These are phyloP conservation scores for Rhodocollybia butyracea DNA, from an alignment of 768 basidiomycete genomes.

Conservation along the genomic window DNA sequence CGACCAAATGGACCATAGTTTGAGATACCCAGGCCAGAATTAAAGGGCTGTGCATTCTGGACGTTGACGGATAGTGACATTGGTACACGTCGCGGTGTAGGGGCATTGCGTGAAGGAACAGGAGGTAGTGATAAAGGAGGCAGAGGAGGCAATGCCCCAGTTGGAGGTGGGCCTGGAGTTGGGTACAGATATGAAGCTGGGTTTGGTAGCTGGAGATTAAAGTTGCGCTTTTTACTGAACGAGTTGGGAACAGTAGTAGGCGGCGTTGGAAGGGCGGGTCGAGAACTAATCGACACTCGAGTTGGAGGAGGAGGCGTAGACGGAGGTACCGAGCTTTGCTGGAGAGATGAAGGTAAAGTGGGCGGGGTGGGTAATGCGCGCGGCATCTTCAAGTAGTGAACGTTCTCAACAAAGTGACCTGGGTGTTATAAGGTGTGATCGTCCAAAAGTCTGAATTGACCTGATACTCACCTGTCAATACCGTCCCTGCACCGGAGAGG, in stretches of 20 bases:
- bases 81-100: background rate
- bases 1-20: no score
- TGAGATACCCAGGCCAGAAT: background rate
- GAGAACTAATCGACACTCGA: background rate
- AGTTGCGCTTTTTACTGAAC: conserved; percentile 5
- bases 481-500: no score
- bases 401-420: no score
- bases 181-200: background rate
- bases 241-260: background rate
- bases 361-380: conserved; percentile 2
- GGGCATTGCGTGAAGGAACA: background rate
- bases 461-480: no score
- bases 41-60: conserved; percentile 1
- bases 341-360: background rate
- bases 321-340: no score
- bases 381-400: no score
- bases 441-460: no score
- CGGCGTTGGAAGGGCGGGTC: background rate
- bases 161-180: background rate
- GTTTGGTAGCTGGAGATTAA: background rate
- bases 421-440: no score
- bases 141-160: background rate
- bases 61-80: background rate
- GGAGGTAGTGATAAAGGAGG: background rate
- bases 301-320: background rate